Base-by-base conservation (phyloP, 2,329 filamentous ascomycete genomes). In the Fusarium tupiense region DNA sequence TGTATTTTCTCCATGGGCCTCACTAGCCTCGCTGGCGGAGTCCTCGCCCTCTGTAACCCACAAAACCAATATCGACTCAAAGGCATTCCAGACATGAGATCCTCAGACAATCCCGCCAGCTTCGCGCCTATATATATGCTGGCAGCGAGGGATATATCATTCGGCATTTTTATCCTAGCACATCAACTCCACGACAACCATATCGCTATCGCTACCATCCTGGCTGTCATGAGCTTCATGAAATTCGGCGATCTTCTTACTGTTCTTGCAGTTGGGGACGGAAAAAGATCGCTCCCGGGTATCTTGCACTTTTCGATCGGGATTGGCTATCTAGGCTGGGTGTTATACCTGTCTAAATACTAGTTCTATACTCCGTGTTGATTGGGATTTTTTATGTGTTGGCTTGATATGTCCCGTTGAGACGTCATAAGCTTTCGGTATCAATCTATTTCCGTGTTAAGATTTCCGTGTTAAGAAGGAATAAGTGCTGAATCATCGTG, bases 91-190 rank as follows among this genome's bases (percentile, higher is more conserved):
- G 38, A 67, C 16, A 41, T 2, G 22, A 41, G 6, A 11, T 24
- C 33, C 4, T 41, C 65, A 0, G 17, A 37, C 3, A 63, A 68
- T 11, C 5, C 19, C 8, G 14, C 17, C 8, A 26, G 19, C 14
- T 47, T 35, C 7, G 13, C 53, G 16, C 46, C 53, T 1, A 33
- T 67, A 3, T 53, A 37, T 16, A 68, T 68, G 65, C 53, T 68
- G 0, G 63, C 33, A 11, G 17, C 22, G 0, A 67, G 65, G 3
- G 65, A 68, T 11, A 33, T 53, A 8, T 61, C 40, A 6, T 16
- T 61, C 3, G 65, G 63, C 1, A 11, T 47, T 2, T 68, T 67
- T 2, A 10, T 68, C 10, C 16, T 67, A 16, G 46, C 54, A 3
- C 40, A 53, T 2, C 53, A 68, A 16, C 0, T 40, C 13, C 16